These are phyloP conservation scores for Trematosphaeria pertusa DNA, from an alignment of 2,329 filamentous ascomycete species.

Conservation along the genomic window DNA sequence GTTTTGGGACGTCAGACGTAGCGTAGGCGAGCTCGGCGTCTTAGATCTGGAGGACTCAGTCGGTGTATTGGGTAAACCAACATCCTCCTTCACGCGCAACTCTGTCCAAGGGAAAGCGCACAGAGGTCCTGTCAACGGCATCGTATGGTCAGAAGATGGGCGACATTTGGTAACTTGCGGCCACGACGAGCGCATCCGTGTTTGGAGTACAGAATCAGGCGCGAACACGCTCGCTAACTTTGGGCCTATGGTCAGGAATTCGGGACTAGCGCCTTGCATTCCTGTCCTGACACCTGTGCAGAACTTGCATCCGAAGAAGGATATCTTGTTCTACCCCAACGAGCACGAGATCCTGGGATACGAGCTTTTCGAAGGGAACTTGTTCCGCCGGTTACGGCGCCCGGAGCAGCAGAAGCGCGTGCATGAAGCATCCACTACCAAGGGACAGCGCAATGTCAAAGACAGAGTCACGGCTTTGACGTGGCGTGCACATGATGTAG, in stretches of 20 bases:
- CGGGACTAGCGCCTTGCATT: conserved; percentile 47
- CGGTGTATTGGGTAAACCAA: conserved; percentile 64
- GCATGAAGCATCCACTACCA: conserved; percentile 26
- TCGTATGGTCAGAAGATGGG: conserved; percentile 85
- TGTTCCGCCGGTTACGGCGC: conserved; percentile 74
- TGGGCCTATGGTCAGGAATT: conserved; percentile 80
- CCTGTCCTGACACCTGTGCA: conserved; percentile 65
- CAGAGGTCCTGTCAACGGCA: conserved; percentile 79
- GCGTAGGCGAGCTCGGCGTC: conserved; percentile 75
- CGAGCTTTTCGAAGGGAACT: conserved; percentile 76
- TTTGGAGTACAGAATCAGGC: conserved; percentile 83
- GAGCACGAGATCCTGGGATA: conserved; percentile 76
- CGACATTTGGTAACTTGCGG: conserved; percentile 78
- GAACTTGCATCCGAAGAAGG: conserved; percentile 62
- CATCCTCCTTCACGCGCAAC: conserved; percentile 50
- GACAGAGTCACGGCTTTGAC: conserved; percentile 73
- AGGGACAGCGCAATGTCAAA: conserved; percentile 47
- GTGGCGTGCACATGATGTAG: conserved; percentile 74
- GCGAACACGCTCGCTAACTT: conserved; percentile 90
- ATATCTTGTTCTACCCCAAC: conserved; percentile 82
- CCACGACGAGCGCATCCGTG: conserved; percentile 82
- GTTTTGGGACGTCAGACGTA: conserved; percentile 86
- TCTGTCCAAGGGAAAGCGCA: conserved; percentile 66
- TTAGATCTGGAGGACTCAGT: conserved; percentile 85
- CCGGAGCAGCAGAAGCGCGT: conserved; percentile 51